Base-by-base conservation (phyloP, 495 filamentous ascomycete genomes). In the Umbilicaria muhlenbergii region DNA sequence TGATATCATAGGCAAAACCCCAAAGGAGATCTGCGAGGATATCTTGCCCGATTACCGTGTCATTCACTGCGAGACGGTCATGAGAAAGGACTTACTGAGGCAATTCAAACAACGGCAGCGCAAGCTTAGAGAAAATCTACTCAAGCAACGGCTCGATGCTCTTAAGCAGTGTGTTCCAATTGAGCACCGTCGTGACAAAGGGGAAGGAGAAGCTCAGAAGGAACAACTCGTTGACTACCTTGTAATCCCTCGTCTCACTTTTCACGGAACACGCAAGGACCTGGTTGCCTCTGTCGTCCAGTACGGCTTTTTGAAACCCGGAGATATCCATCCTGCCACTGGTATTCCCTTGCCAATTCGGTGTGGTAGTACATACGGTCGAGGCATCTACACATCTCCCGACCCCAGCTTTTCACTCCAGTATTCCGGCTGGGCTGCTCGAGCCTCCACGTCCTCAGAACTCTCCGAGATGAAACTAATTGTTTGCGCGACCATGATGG, bases 201-300 rank as follows among this genome's bases (percentile, higher is more conserved):
- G 24, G 11, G 32, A 31, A 19, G 19, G 44, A 24, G 38, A 13
- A 16, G 14, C 32, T 18, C 33, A 41, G 5, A 35, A 33, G 19
- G 17, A 36, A 17, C n/a, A 16, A 8, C 4, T 40, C 15, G 32
- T 16, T 4, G 7, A 42, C 11, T 18, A 42, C 16, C 44, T 47
- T 15, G 16, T 46, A 32, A 39, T 15, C 18, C 32, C 44, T n/a
- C 11, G 36, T 24, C 16, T 36, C 3, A 63, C 57, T 4, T 67
- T 65, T 44, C 64, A 69, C 39, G 63, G 62, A 11, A 69, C 65
- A 1, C 41, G 48, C 2, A 48, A 53, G 15, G 36, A 57, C 15
- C 34, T 51, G 10, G 53, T 68, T n/a, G 54, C 62, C 13, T 63
- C 58, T 3, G 65, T 65, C 38, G 59, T 68, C n/a, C 59, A 60